Percentiles rank a stretch among this genome's conserved stretches.
Evolutionary conservation across 768 basidiomycete genomes (phyloP).

Genomic region (Agrocybe chaxingu): DNA sequence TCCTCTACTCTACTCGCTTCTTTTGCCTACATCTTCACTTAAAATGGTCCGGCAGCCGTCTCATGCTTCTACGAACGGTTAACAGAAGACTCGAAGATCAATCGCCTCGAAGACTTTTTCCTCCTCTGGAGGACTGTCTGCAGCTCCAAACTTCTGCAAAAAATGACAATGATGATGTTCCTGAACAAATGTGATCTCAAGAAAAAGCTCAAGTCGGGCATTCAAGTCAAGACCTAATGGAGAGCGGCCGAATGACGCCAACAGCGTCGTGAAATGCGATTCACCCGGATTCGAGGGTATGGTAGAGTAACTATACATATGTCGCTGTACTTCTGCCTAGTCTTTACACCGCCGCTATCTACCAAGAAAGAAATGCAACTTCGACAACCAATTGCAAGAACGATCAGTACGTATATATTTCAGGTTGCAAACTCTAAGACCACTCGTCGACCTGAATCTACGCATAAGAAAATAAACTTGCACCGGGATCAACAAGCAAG

Average conservation of each 20-base stretch:
- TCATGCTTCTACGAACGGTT: conserved; percentile 44
- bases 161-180: conserved; percentile 66
- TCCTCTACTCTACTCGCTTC: conserved; percentile 21
- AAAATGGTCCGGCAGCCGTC: conserved; percentile 24
- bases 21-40: conserved; percentile 20
- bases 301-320: conserved; percentile 7
- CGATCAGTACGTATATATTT: too few relatives aligned
- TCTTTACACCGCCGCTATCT: too few relatives aligned
- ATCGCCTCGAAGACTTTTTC: conserved; percentile 71
- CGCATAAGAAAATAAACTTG: too few relatives aligned
- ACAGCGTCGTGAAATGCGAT: conserved; percentile 52
- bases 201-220: conserved; percentile 42
- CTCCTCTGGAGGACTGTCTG: conserved; percentile 66
- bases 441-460: too few relatives aligned
- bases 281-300: too few relatives aligned
- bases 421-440: too few relatives aligned
- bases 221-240: conserved; percentile 53
- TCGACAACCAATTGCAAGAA: too few relatives aligned
- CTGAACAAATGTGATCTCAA: conserved; percentile 72
- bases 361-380: too few relatives aligned
- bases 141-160: conserved; percentile 52
- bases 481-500: too few relatives aligned
- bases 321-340: too few relatives aligned
- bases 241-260: conserved; percentile 55
- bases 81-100: conserved; percentile 59